Percentiles rank a stretch among this genome's conserved stretches.
Evolutionary conservation across 148 eudicot species (phyloP).

Genomic region (Heliamphora exappendiculata): DNA sequence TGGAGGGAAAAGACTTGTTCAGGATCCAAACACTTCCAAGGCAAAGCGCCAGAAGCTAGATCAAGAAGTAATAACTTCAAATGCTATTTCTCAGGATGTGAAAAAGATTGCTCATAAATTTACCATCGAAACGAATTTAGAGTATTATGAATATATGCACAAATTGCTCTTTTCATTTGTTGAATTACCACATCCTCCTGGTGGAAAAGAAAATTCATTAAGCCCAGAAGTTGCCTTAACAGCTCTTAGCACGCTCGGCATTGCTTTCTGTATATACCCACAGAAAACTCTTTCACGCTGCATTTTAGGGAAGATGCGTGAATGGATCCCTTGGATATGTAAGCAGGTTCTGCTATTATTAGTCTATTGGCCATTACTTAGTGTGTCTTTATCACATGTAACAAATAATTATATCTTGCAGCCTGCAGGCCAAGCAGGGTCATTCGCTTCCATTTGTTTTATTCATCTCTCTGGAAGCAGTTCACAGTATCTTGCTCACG

Average conservation of each 20-base stretch:
- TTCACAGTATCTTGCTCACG: constrained; percentile 47
- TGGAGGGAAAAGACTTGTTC: constrained; percentile 60
- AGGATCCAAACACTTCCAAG: constrained; percentile 21
- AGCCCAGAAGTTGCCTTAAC: constrained; percentile 46
- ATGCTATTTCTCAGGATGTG: constrained; percentile 27
- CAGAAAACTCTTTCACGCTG: constrained; percentile 29
- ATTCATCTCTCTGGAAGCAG: constrained; percentile 61
- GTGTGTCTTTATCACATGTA: constrained; percentile 7
- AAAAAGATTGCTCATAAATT: constrained; percentile 15
- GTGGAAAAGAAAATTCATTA: constrained; percentile 22
- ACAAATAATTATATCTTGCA: constrained; percentile 25
- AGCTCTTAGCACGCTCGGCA: constrained; percentile 67
- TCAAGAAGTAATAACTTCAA: constrained; percentile 16
- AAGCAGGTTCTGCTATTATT: constrained; percentile 52
- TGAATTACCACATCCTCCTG: constrained; percentile 51
- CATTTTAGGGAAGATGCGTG: constrained; percentile 37
- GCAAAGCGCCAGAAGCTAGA: constrained; percentile 53
- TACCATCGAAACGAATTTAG: constrained; percentile 22
- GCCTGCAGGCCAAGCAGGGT: constrained; percentile 57
- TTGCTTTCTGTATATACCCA: constrained; percentile 53
- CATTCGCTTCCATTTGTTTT: constrained; percentile 39
- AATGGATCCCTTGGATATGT: constrained; percentile 77
- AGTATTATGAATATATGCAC: constrained; percentile 41
- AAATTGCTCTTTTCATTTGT: constrained; percentile 35
- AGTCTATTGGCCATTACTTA: background rate